Conservation (phyloP, 2,329 filamentous ascomycete species). For the Hypomyces rosellus region DNA sequence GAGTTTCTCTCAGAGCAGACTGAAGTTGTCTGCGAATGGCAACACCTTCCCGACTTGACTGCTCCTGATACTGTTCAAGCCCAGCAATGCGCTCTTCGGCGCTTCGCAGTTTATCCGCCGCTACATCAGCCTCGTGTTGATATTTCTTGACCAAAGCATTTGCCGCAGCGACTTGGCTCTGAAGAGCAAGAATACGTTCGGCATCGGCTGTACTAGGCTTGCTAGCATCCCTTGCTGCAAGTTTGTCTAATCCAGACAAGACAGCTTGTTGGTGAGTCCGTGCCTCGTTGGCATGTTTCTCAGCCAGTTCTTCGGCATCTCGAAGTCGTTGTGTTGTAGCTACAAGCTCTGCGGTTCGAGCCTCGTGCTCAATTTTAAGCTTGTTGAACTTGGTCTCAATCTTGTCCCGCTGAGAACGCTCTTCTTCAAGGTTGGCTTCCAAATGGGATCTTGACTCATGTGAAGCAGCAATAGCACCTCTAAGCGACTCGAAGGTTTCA, state of each 20-base stretch:
- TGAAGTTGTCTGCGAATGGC: constrained; percentile 87
- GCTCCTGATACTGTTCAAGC: constrained; percentile 93
- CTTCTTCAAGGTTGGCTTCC: constrained; percentile 77
- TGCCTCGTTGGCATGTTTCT: constrained; percentile 83
- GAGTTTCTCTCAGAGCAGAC: constrained; percentile 72
- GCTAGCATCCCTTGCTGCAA: constrained; percentile 49
- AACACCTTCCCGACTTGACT: constrained; percentile 88
- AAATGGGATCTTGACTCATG: constrained; percentile 68
- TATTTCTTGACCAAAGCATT: constrained; percentile 80
- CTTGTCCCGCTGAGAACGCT: constrained; percentile 68
- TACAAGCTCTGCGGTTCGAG: constrained; percentile 70
- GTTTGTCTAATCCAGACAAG: constrained; percentile 72
- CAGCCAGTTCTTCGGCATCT: constrained; percentile 82
- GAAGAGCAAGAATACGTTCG: constrained; percentile 66
- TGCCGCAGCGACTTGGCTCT: constrained; percentile 71
- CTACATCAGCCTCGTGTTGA: constrained; percentile 78
- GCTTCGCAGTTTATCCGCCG: constrained; percentile 80
- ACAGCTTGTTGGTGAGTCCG: constrained; percentile 78
- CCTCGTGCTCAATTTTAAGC: constrained; percentile 77
- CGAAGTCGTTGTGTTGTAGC: constrained; percentile 65
- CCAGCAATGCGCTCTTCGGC: constrained; percentile 97
- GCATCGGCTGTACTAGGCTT: constrained; percentile 44
- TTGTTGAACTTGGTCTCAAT: constrained; percentile 70
- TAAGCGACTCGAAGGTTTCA: constrained; percentile 66
- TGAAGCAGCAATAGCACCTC: constrained; percentile 72